A percentile compares a stretch with the other conserved stretches of the same genome.
phyloP scores from a whole-genome alignment of 106 monocot species.

The Xerophyta viscosa region DNA sequence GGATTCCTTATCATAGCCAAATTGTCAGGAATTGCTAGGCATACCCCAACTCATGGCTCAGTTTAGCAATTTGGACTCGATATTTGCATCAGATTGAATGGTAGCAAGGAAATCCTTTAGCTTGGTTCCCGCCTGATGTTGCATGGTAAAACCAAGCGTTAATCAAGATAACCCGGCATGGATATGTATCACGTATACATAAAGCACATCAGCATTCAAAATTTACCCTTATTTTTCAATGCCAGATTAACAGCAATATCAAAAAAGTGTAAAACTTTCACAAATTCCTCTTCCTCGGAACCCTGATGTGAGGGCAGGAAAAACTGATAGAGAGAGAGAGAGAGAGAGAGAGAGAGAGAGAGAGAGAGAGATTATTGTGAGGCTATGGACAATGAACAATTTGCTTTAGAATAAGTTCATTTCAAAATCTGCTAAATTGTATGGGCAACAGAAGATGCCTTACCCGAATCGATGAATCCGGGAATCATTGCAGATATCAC shows the following conservation, averaged over 20 bases:
- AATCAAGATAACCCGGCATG: no score
- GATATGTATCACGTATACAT: no score
- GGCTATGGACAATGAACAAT: no score
- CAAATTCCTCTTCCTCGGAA: constrained; percentile 89
- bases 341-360: no score
- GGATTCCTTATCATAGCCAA: constrained; percentile 88
- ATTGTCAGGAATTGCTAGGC: constrained; percentile 93
- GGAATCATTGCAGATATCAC: constrained; percentile 99
- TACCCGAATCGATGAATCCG: constrained; percentile 94
- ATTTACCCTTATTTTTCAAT: constrained; percentile 72
- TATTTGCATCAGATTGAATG: constrained; percentile 34
- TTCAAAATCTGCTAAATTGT: no score
- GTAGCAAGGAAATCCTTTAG: constrained; percentile 87
- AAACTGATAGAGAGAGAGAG: constrained; percentile 73
- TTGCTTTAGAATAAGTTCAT: no score
- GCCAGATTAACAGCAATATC: constrained; percentile 73
- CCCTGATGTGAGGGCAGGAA: constrained; percentile 91
- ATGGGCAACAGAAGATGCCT: neutral
- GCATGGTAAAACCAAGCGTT: no score
- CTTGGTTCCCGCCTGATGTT: constrained; percentile 65
- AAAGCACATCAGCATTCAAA: no score
- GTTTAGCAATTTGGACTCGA: constrained; percentile 75
- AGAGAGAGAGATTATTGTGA: no score
- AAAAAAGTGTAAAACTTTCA: constrained; percentile 82
- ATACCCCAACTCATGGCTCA: constrained; percentile 78